These are phyloP conservation scores for Boletus pseudopeckii DNA, from an alignment of 768 basidiomycete genomes.

Conservation along the genomic window DNA sequence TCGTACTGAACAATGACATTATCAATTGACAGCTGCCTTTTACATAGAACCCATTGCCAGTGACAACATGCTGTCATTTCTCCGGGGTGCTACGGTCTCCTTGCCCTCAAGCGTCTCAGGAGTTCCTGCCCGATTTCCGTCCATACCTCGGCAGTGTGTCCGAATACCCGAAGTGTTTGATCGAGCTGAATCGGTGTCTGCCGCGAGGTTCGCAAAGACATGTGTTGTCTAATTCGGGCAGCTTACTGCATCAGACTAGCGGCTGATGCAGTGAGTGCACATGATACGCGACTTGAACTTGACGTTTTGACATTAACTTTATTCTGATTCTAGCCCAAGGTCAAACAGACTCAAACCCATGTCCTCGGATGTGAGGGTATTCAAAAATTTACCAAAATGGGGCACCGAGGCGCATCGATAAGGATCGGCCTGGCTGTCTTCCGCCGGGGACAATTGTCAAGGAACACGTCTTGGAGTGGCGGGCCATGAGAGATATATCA, in stretches of 20 bases:
- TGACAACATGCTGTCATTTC: background rate
- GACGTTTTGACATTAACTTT: slow-evolving; percentile 14
- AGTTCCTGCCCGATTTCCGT: background rate
- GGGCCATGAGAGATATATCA: slow-evolving; percentile 16
- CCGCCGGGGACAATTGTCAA: slow-evolving; percentile 8
- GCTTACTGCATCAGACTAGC: slow-evolving; percentile 12
- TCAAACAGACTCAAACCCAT: slow-evolving; percentile 2
- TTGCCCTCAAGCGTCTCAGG: background rate
- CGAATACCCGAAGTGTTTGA: slow-evolving; percentile 20
- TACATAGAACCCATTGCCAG: background rate
- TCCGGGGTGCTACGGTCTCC: background rate
- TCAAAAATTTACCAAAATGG: slow-evolving; percentile 11
- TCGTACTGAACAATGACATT: too few species aligned
- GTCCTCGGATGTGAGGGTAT: slow-evolving; percentile 20
- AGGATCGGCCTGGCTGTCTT: slow-evolving; percentile 15
- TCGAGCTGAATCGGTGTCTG: slow-evolving; percentile 8
- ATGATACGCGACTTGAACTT: slow-evolving; percentile 16
- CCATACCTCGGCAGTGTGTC: background rate
- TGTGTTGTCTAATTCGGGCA: slow-evolving; percentile 1
- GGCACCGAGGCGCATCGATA: slow-evolving; percentile 31
- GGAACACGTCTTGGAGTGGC: slow-evolving; percentile 11
- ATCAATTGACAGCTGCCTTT: background rate
- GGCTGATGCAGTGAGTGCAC: background rate
- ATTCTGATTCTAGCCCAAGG: slow-evolving; percentile 12
- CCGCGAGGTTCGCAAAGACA: slow-evolving; percentile 5